These are phyloP conservation scores for Zarea fungicola DNA, from an alignment of 2,329 filamentous ascomycete species.

Conservation along the genomic window DNA sequence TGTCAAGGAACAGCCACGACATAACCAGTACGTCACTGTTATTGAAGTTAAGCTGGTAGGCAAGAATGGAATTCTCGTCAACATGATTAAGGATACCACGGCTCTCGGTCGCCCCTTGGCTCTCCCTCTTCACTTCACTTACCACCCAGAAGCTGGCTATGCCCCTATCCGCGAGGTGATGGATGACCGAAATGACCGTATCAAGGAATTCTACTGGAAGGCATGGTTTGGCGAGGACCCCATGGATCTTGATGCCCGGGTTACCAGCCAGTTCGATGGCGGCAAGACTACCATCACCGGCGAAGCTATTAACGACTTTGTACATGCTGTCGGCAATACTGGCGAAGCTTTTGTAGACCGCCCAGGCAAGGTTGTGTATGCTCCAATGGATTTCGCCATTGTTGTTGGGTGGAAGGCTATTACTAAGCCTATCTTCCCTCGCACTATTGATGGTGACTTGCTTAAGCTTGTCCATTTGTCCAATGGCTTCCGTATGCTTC, in stretches of 20 bases:
- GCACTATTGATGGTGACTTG: conserved; percentile 90
- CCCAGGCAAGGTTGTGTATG: conserved; percentile 87
- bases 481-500: conserved; percentile 97
- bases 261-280: conserved; percentile 85
- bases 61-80: conserved; percentile 77
- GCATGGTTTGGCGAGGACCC: conserved; percentile 91
- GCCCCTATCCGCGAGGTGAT: conserved; percentile 98
- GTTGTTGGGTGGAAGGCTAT: conserved; percentile 99
- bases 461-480: conserved; percentile 95
- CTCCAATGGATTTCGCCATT: conserved; percentile 98
- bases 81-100: conserved; percentile 89
- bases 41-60: conserved; percentile 75
- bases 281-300: conserved; percentile 81
- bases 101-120: conserved; percentile 77
- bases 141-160: conserved; percentile 92
- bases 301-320: conserved; percentile 95
- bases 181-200: conserved; percentile 90
- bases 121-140: conserved; percentile 81
- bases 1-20: conserved; percentile 80
- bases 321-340: conserved; percentile 97
- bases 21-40: conserved; percentile 82
- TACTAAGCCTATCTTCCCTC: conserved; percentile 97
- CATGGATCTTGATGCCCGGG: conserved; percentile 76
- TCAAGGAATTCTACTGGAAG: conserved; percentile 99
- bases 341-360: conserved; percentile 96